These are phyloP conservation scores for Diaporthe amygdali DNA, from an alignment of 2,329 filamentous ascomycete species.

Conservation along the genomic window DNA sequence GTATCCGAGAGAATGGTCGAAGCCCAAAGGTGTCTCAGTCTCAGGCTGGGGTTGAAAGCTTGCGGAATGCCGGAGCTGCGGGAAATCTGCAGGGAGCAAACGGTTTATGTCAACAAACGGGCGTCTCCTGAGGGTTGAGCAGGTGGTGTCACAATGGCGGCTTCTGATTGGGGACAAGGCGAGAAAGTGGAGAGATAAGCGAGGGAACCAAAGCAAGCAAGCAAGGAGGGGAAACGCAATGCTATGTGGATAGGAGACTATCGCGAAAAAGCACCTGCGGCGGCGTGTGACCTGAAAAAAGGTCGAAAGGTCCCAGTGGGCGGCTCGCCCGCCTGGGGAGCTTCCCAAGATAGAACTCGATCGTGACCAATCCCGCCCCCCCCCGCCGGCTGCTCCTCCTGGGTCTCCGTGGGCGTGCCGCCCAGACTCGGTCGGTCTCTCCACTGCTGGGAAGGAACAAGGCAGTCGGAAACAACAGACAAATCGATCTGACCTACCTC, in stretches of 20 bases:
- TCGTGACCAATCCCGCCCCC: conserved; percentile 9
- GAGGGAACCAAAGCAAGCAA: background rate
- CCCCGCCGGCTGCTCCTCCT: background rate
- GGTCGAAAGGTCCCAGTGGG: conserved; percentile 9
- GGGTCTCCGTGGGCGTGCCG: background rate
- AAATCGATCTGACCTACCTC: background rate
- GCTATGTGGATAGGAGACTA: conserved; percentile 18
- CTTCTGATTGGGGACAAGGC: background rate
- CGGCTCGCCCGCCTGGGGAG: conserved; percentile 8
- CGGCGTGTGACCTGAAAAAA: conserved; percentile 19
- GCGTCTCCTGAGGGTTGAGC: conserved; percentile 9
- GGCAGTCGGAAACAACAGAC: background rate
- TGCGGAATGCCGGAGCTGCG: conserved; percentile 7
- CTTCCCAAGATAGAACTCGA: conserved; percentile 8
- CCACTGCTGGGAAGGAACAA: background rate
- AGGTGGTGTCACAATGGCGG: conserved; percentile 11
- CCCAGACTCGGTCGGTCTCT: background rate
- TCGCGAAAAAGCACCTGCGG: conserved; percentile 18
- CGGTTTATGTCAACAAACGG: conserved; percentile 20
- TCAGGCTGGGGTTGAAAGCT: background rate
- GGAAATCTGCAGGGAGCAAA: conserved; percentile 20
- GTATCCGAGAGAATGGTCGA: conserved; percentile 5
- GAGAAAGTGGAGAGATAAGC: conserved; percentile 10
- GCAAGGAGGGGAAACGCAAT: background rate
- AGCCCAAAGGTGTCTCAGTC: conserved; percentile 15